Evolutionary conservation across 805 yeast species (phyloP), one percentile per base, ranked within the genome.

Genomic region (Barnettozyma sp.): DNA sequence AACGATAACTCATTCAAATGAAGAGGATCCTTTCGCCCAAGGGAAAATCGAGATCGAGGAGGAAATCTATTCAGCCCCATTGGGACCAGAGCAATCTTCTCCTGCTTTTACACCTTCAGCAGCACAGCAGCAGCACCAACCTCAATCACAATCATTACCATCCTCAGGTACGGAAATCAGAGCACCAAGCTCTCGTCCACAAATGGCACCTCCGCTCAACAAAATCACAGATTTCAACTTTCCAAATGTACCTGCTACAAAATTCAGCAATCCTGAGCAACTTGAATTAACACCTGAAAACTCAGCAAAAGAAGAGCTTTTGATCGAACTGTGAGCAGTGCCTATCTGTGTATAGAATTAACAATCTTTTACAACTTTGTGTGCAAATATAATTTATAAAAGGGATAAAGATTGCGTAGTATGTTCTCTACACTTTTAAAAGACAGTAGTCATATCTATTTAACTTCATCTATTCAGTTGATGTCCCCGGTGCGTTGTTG

Each of bases 401-500:
- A n/a, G n/a, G n/a, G n/a, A n/a, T n/a, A n/a, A n/a, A n/a, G n/a
- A n/a, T n/a, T n/a, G n/a, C n/a, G n/a, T n/a, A n/a, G n/a, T n/a
- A n/a, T n/a, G n/a, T n/a, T n/a, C n/a, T n/a, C n/a, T n/a, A n/a
- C n/a, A n/a, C n/a, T n/a, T n/a, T n/a, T n/a, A n/a, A n/a, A n/a
- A n/a, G n/a, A n/a, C n/a, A n/a, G n/a, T n/a, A n/a, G n/a, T n/a
- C n/a, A n/a, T n/a, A n/a, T n/a, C n/a, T n/a, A n/a, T 20, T 20
- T n/a, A 5, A 17, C 14, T 12, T 12, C n/a, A n/a, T 13, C 24
- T 36, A 36, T 23, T 30, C 22, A 29, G 35, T 13, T n/a, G 35
- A 34, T 16, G 36, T 24, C n/a, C 45, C 48, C 19, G 44, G 39
- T 41, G 64, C 71, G 33, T 61, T 60, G 58, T 85, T 87, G 45